Percentiles rank a stretch among this genome's conserved stretches.
Evolutionary conservation across 768 basidiomycete species (phyloP).

Genomic region (Holtermannia corniformis): DNA sequence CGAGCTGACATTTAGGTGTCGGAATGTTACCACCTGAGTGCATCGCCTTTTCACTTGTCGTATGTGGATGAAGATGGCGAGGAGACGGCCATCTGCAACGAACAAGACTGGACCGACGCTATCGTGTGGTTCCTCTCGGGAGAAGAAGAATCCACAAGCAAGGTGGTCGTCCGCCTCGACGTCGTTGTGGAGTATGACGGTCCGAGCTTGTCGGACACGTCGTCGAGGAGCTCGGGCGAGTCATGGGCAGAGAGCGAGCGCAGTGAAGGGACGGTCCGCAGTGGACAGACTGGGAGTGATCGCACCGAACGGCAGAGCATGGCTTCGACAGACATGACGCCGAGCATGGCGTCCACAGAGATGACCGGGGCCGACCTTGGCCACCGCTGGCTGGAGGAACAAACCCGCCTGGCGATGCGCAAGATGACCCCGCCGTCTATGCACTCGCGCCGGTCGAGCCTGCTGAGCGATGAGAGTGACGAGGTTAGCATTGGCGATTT

Average conservation of each 20-base stretch:
- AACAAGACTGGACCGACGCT: constrained; percentile 72
- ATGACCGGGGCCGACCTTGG: constrained; percentile 56
- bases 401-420: constrained; percentile 58
- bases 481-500: constrained; percentile 26
- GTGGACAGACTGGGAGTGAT: too few relatives aligned
- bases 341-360: not conserved
- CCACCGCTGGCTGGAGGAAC: constrained; percentile 72
- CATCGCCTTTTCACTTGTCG: constrained; percentile 59
- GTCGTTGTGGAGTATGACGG: constrained; percentile 84
- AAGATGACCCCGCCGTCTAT: constrained; percentile 42
- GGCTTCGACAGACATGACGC: too few relatives aligned
- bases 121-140: constrained; percentile 76
- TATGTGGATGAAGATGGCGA: constrained; percentile 82
- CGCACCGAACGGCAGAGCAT: too few relatives aligned
- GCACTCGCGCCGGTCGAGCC: constrained; percentile 20
- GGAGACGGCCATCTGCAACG: constrained; percentile 52
- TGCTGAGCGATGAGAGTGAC: constrained; percentile 15
- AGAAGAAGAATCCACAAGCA: constrained; percentile 56
- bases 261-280: too few relatives aligned
- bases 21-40: constrained; percentile 67
- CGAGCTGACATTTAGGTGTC: constrained; percentile 54
- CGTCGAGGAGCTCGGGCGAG: constrained; percentile 47
- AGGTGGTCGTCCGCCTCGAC: constrained; percentile 66
- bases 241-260: not conserved
- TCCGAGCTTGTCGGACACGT: constrained; percentile 79